Percentiles rank a stretch among this genome's conserved stretches.
phyloP scores from a whole-genome alignment of 768 basidiomycete species.

The Podaxis pistillaris region DNA sequence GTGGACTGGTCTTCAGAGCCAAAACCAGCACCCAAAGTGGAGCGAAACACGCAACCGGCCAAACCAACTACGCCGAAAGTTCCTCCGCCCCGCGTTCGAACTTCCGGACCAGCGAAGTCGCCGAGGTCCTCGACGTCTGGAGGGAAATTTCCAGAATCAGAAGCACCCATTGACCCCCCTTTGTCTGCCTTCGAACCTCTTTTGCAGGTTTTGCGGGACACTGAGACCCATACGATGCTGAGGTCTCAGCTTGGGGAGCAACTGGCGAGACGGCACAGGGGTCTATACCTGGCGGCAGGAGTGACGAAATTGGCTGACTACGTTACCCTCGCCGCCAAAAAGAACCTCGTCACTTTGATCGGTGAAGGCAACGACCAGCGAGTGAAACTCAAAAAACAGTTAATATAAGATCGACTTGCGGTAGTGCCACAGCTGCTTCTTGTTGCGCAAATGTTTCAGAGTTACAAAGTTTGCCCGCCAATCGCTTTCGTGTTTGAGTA shows the following conservation, averaged over 20 bases:
- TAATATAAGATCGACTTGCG: not conserved
- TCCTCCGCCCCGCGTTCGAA: not conserved
- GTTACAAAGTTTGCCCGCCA: not conserved
- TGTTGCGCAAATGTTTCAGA: too few relatives aligned
- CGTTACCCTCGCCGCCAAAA: constrained; percentile 10
- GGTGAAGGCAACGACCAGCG: constrained; percentile 1
- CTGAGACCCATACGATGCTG: not conserved
- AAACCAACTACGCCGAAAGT: not conserved
- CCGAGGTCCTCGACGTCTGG: not conserved
- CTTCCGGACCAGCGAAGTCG: not conserved
- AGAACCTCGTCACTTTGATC: not conserved
- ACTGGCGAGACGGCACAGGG: not conserved
- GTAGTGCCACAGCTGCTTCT: not conserved
- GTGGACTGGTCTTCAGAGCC: not conserved
- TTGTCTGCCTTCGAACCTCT: not conserved
- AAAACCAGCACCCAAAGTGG: not conserved
- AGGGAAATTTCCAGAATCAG: not conserved
- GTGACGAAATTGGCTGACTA: constrained; percentile 13
- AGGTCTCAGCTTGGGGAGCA: constrained; percentile 6
- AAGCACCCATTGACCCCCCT: not conserved
- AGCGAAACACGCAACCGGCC: not conserved
- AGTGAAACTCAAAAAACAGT: constrained; percentile 1
- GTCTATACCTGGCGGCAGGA: constrained; percentile 11
- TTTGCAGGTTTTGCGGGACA: not conserved
- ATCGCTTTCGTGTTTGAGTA: not conserved